Evolutionary conservation across 2,329 filamentous ascomycete genomes (phyloP), one percentile per base, ranked within the genome.

Genomic region (Aspergillus pseudoglaucus): DNA sequence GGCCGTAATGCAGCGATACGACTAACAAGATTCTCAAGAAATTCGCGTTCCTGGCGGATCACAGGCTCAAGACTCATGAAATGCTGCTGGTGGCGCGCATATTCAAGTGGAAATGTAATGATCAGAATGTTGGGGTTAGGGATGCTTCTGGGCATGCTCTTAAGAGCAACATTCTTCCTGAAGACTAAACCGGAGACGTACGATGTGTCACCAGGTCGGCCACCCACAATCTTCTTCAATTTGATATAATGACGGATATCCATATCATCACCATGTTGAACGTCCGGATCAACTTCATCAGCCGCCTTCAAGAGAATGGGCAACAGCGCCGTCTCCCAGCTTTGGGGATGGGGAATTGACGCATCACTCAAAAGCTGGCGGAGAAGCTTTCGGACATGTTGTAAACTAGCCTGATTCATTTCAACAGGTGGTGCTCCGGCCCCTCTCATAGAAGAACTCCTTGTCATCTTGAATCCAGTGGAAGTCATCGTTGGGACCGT

Each of bases 1-100:
- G 93, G 93, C 27, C 84, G 81, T 22, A 96, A 75, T 33, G 89
- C 88, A 49, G 88, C 84, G 57, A 98, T 97, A 46, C 93, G 83
- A 61, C 88, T 90, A 23, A 98, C 90, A 48, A 98, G 81, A 61
- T 95, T 93, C 57, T 86, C 82, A 22, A 98, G 75, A 57, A 93
- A 98, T 62, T 98, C 93, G 56, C 88, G 86, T 69, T 98, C 94
- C 66, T 98, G 93, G 47, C 91, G 87, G 58, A 98, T 95, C 47
- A 98, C 90, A 35, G 91, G 91, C 59, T 97, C 90, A 44, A 98
- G 73, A 59, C 93, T 98, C 90, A 98, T 96, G 65, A 98, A 97
- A 65, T 97, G 90, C 53, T 88, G 81, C 62, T 91, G 85, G 58
- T 96, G 90, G 35, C 93, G 83, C 49, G 94, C 88, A 66, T 98